phyloP scores from a whole-genome alignment of 768 basidiomycete genomes.

The Trametes gibbosa region DNA sequence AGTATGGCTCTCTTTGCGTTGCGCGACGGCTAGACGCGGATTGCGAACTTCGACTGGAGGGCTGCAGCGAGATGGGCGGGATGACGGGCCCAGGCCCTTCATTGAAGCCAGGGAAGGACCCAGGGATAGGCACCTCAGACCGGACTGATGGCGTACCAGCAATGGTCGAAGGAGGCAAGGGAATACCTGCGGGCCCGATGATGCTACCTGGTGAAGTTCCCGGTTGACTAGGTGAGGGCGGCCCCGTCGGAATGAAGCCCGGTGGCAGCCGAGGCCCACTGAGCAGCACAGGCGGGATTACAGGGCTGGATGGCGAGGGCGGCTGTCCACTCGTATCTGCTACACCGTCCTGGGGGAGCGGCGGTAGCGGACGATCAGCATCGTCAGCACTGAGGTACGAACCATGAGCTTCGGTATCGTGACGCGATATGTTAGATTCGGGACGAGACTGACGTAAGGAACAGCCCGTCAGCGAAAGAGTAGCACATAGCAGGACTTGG shows the following conservation, averaged over 20 bases:
- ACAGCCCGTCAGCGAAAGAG: not conserved
- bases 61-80: constrained; percentile 13
- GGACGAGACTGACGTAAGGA: constrained; percentile 34
- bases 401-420: constrained; percentile 24
- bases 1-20: not conserved
- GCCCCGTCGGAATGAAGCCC: constrained; percentile 30
- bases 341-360: constrained; percentile 23
- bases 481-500: not conserved
- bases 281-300: constrained; percentile 15
- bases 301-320: constrained; percentile 1
- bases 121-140: constrained; percentile 17
- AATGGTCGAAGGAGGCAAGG: constrained; percentile 11
- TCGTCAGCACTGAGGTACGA: constrained; percentile 40
- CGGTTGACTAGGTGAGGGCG: constrained; percentile 2
- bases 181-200: constrained; percentile 7
- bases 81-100: constrained; percentile 10
- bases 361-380: constrained; percentile 32
- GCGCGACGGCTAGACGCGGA: constrained; percentile 7
- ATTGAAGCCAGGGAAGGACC: constrained; percentile 16
- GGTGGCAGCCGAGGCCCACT: constrained; percentile 29
- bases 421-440: constrained; percentile 34
- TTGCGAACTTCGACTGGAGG: constrained; percentile 9
- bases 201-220: constrained; percentile 11
- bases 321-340: constrained; percentile 7
- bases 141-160: constrained; percentile 18